phyloP scores from a whole-genome alignment of 148 eudicot genomes.

The Mesembryanthemum crystallinum region DNA sequence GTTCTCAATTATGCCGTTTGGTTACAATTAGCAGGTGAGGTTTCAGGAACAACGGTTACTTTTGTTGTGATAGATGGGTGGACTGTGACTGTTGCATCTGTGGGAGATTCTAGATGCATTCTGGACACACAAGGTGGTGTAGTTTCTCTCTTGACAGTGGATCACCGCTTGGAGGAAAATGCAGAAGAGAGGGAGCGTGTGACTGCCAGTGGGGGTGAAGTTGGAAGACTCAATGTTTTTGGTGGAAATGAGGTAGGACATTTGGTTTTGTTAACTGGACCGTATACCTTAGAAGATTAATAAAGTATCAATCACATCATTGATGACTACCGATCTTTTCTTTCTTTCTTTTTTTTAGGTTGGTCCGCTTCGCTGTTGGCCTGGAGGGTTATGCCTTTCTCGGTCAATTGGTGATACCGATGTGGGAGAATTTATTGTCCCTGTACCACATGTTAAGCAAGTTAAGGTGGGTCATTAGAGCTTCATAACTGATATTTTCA shows the following conservation, averaged over 20 bases:
- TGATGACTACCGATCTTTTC: neutral
- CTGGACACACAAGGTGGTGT: slow-evolving; percentile 91
- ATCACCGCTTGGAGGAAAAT: slow-evolving; percentile 93
- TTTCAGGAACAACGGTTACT: slow-evolving; percentile 96
- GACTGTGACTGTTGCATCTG: slow-evolving; percentile 98
- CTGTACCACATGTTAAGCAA: slow-evolving; percentile 98
- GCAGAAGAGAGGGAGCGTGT: slow-evolving; percentile 92
- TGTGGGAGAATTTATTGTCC: slow-evolving; percentile 97
- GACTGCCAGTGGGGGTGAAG: slow-evolving; percentile 97
- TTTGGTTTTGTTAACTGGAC: slow-evolving; percentile 4
- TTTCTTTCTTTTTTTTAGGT: slow-evolving; percentile 44
- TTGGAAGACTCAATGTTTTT: slow-evolving; percentile 79
- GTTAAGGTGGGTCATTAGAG: slow-evolving; percentile 63
- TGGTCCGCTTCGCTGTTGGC: slow-evolving; percentile 99
- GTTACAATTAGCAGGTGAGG: slow-evolving; percentile 57
- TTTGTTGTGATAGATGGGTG: slow-evolving; percentile 95
- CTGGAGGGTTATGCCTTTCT: slow-evolving; percentile 97
- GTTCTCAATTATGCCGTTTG: neutral
- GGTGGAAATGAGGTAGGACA: slow-evolving; percentile 76
- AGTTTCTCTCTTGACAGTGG: slow-evolving; percentile 86
- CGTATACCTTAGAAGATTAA: neutral
- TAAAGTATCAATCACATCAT: neutral
- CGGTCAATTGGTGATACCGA: slow-evolving; percentile 98
- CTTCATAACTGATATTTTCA: neutral
- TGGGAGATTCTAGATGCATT: slow-evolving; percentile 96